phyloP scores from a whole-genome alignment of 768 basidiomycete genomes.

The Kwoniella pini region DNA sequence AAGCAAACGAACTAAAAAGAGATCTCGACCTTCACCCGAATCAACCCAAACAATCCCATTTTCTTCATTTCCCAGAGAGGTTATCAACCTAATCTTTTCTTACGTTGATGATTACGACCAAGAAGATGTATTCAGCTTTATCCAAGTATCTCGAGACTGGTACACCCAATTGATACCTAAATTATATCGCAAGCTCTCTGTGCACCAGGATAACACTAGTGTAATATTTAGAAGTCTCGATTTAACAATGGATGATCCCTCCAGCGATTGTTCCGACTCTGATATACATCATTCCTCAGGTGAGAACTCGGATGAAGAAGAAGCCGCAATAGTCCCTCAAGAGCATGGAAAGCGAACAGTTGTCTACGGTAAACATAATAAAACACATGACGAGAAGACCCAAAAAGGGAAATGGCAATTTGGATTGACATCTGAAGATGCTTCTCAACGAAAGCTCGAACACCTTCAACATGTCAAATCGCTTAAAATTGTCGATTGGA shows the following conservation, averaged over 20 bases:
- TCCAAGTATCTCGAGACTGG: background rate
- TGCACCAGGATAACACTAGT: background rate
- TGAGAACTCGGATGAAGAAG: too few species aligned
- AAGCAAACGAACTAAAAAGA: background rate
- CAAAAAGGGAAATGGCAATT: too few species aligned
- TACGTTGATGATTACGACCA: background rate
- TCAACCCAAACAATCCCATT: background rate
- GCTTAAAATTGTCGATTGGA: conserved; percentile 7
- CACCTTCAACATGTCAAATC: background rate
- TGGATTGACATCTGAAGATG: background rate
- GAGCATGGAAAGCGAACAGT: too few species aligned
- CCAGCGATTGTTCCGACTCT: too few species aligned
- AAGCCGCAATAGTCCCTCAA: too few species aligned
- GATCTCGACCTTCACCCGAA: background rate
- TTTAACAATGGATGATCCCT: background rate
- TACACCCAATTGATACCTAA: background rate
- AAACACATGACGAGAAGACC: too few species aligned
- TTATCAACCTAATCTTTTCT: background rate
- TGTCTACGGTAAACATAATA: too few species aligned
- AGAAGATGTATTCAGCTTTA: background rate
- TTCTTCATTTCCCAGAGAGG: background rate
- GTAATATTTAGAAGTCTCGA: background rate
- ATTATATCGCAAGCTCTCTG: background rate
- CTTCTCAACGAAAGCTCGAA: background rate
- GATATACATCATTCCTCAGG: too few species aligned